These are phyloP conservation scores for Pseudomicrostroma phylloplanum DNA, from an alignment of 1,284 basidiomycete species.

Conservation along the genomic window DNA sequence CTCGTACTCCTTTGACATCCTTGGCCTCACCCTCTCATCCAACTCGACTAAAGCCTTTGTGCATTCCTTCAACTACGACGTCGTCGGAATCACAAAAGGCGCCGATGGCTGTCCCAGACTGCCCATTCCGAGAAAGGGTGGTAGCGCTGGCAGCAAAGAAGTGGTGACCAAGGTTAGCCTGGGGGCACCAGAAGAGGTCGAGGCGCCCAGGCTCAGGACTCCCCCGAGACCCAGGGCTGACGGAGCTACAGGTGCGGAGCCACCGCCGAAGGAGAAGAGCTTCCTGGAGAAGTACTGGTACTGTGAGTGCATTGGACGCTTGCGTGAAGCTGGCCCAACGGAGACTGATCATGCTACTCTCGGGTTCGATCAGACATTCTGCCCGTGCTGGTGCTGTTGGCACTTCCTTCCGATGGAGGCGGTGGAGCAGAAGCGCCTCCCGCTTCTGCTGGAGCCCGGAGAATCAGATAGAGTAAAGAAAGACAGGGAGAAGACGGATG, in stretches of 20 bases:
- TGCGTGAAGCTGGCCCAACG: neutral
- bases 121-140: neutral
- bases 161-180: neutral
- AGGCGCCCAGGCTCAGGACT: neutral
- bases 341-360: neutral
- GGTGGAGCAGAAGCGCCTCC: neutral
- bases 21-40: neutral
- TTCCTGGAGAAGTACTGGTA: slow-evolving; percentile 8
- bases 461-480: neutral
- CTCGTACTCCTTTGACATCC: neutral
- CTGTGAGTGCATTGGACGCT: neutral
- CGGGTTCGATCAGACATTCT: neutral
- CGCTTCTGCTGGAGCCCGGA: neutral
- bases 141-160: neutral
- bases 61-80: slow-evolving; percentile 2
- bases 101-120: neutral
- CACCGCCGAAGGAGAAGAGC: neutral
- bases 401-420: neutral
- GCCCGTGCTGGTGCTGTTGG: slow-evolving; percentile 1
- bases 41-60: neutral
- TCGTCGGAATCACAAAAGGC: neutral
- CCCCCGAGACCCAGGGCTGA: neutral
- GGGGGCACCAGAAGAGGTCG: neutral
- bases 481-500: neutral
- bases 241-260: neutral